Conservation (phyloP, 31 red algal species). For the Asparagopsis taxiformis region DNA sequence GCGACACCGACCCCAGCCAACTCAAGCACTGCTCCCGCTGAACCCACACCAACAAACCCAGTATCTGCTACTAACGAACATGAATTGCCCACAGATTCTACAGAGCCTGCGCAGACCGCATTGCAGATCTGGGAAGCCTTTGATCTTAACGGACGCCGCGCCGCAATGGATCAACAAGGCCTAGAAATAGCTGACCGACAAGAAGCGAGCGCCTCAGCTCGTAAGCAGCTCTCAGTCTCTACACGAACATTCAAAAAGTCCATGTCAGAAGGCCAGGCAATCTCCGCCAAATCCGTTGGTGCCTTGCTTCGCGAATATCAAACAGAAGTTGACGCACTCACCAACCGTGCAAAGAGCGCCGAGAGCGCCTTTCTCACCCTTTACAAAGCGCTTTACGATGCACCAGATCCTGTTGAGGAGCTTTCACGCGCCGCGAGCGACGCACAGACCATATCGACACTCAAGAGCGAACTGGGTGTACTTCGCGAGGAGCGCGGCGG, state of each 20-base stretch:
- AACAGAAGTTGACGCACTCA: conserved; percentile 81
- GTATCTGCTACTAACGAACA: no score
- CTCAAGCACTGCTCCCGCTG: no score
- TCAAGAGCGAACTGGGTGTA: conserved; percentile 24
- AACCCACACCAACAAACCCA: no score
- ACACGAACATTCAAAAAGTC: conserved; percentile 69
- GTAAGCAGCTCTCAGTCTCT: conserved; percentile 54
- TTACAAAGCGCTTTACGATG: conserved; percentile 82
- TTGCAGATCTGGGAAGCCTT: conserved; percentile 66
- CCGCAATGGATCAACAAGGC: conserved; percentile 54
- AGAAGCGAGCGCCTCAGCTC: conserved; percentile 47
- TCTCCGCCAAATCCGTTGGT: conserved; percentile 44
- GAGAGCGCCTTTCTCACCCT: conserved; percentile 79
- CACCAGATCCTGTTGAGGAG: conserved; percentile 72
- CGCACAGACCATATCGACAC: conserved; percentile 9
- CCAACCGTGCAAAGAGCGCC: conserved; percentile 72
- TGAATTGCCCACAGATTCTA: background rate
- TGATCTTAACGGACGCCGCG: conserved; percentile 68
- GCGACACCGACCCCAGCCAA: no score
- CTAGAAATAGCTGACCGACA: conserved; percentile 73
- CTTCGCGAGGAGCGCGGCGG: conserved; percentile 39
- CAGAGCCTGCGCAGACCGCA: conserved; percentile 24
- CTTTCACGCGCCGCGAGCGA: conserved; percentile 9
- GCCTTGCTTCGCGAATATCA: conserved; percentile 81
- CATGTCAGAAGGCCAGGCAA: conserved; percentile 19